Conservation (phyloP, 805 yeast genomes). For the Candida koratica region DNA sequence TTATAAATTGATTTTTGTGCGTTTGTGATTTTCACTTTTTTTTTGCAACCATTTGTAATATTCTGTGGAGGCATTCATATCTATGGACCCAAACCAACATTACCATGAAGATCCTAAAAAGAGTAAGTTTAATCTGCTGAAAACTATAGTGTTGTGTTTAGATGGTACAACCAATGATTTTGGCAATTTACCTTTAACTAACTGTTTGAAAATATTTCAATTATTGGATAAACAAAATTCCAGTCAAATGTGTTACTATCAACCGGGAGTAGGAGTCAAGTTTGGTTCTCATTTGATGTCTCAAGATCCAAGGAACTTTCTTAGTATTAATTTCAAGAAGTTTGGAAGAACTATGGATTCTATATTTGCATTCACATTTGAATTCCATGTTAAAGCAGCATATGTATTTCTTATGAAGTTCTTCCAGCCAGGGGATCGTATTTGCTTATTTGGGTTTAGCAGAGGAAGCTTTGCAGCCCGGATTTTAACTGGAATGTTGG, state of each 20-base stretch:
- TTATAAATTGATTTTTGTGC: too few relatives aligned
- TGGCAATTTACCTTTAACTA: slow-evolving; percentile 52
- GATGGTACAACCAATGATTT: slow-evolving; percentile 63
- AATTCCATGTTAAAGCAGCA: slow-evolving; percentile 55
- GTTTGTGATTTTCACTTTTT: not conserved
- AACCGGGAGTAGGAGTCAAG: slow-evolving; percentile 62
- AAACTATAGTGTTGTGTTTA: slow-evolving; percentile 44
- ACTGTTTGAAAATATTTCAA: slow-evolving; percentile 49
- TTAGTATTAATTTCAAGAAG: slow-evolving; percentile 9
- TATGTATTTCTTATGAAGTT: slow-evolving; percentile 49
- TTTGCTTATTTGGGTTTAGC: slow-evolving; percentile 56
- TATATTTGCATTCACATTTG: slow-evolving; percentile 51
- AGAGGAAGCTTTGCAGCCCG: slow-evolving; percentile 68
- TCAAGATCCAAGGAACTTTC: slow-evolving; percentile 18
- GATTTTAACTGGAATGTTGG: slow-evolving; percentile 62
- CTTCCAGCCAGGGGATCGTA: slow-evolving; percentile 47
- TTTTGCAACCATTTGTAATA: slow-evolving; percentile 2
- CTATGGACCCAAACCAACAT: too few relatives aligned
- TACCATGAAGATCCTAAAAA: not conserved
- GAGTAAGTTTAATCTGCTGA: not conserved
- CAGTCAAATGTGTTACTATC: slow-evolving; percentile 56
- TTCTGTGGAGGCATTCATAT: too few relatives aligned
- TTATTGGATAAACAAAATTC: slow-evolving; percentile 43
- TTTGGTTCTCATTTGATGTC: slow-evolving; percentile 38
- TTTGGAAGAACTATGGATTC: slow-evolving; percentile 32